Base-by-base conservation (phyloP, 495 filamentous ascomycete genomes). In the Aspergillus coremiiformis region DNA sequence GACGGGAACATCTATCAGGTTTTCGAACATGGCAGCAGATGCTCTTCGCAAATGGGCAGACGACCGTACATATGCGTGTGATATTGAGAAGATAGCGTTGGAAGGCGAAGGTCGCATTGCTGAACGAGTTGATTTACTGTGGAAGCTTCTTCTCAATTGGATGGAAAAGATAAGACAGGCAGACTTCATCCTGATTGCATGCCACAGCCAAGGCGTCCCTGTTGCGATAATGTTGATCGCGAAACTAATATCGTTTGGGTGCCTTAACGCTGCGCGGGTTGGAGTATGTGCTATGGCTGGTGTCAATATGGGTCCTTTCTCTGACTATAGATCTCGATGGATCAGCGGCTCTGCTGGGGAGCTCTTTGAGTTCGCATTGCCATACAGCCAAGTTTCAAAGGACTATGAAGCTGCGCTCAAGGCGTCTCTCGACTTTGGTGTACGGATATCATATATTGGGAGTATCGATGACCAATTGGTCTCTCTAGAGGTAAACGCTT, bases 401-500 rank as follows among this genome's bases (percentile, higher is more conserved):
- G 79, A 86, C 59, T 94, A 96, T 52, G 82, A 86, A 55, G 74
- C 84, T 39, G 82, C 89, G 0, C 69, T 96, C 10, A 81, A 85
- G 58, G 76, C 78, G 7, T 82, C 82, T 23, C 73, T 98, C 15
- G 74, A 75, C 35, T 86, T 87, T 65, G 89, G 91, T 17, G 86
- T 88, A 12, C 84, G 89, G 33, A 80, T 96, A 45, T 83, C 88
- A 2, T 91, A 87, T 66, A 73, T 93, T 56, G 92, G 92, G 29
- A 95, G 90, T 63, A 93, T 97, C 47, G 93, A 98, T 64, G 93
- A 98, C 68, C 93, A 98, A 67, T 75, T 98, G 11, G 91, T 98
- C 24, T 92, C 90, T 12, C 66, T 96, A 47, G 90, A 96, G 77
- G 84, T 87, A 64, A 62, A 69, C 60, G 49, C 8, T 39, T 29